Conservation (phyloP, 2,329 filamentous ascomycete species). For the Colletotrichum coccodes region DNA sequence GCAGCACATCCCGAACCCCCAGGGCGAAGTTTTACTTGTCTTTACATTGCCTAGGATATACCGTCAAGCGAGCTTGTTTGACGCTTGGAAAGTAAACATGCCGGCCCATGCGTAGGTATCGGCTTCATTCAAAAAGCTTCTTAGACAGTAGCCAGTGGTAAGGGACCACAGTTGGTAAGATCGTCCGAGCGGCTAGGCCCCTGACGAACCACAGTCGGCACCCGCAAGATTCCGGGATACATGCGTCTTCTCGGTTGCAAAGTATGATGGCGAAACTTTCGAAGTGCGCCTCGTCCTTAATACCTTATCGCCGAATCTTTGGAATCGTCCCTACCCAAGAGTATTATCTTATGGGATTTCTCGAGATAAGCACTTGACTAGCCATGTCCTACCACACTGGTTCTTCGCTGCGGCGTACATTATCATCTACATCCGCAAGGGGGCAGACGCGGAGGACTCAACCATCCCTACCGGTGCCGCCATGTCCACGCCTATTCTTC, state of each 20-base stretch:
- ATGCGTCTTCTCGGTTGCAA: not conserved
- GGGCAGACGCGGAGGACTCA: not conserved
- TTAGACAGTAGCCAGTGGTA: not conserved
- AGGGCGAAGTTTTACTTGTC: too few relatives aligned
- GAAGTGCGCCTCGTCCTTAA: not conserved
- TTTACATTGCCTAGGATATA: too few relatives aligned
- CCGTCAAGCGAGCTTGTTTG: too few relatives aligned
- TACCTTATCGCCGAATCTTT: not conserved
- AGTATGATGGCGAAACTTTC: not conserved
- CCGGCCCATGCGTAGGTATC: too few relatives aligned
- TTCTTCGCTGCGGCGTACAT: too few relatives aligned
- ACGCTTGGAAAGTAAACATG: too few relatives aligned
- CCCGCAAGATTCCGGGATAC: not conserved
- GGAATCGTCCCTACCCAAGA: not conserved
- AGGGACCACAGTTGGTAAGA: not conserved
- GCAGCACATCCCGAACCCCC: too few relatives aligned
- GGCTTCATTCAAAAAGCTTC: too few relatives aligned
- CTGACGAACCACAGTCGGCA: not conserved
- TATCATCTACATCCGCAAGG: not conserved
- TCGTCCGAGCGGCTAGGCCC: not conserved
- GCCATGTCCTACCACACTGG: not conserved
- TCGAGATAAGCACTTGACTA: not conserved
- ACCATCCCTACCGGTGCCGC: not conserved
- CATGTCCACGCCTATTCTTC: slow-evolving; percentile 25
- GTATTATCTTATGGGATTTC: not conserved